Evolutionary conservation across 148 eudicot genomes (phyloP).

Genomic region (Cornus suecica): DNA sequence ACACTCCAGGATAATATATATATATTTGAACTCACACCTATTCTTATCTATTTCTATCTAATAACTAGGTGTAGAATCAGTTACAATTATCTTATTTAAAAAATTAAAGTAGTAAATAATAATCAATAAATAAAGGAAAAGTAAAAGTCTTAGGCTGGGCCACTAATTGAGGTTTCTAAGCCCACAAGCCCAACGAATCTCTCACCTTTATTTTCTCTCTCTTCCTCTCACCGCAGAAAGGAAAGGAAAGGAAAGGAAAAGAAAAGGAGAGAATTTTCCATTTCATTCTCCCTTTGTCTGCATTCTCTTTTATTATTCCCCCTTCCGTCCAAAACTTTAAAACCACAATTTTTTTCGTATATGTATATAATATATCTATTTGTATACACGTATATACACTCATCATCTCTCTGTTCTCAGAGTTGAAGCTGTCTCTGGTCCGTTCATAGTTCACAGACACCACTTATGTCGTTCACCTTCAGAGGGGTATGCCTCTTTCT

Average conservation of each 20-base stretch:
- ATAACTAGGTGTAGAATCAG: too few species aligned
- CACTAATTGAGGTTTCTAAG: too few species aligned
- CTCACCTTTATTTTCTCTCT: background rate
- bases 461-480: constrained; percentile 14
- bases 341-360: background rate
- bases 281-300: background rate
- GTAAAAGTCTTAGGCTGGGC: too few species aligned
- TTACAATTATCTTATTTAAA: too few species aligned
- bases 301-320: background rate
- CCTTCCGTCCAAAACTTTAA: constrained; percentile 4
- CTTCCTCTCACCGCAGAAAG: background rate
- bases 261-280: background rate
- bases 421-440: constrained; percentile 4
- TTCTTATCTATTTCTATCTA: too few species aligned
- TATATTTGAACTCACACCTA: too few species aligned
- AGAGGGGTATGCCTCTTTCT: constrained; percentile 14
- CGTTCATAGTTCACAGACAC: background rate
- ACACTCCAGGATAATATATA: too few species aligned
- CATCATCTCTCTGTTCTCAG: background rate
- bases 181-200: too few species aligned
- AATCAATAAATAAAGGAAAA: too few species aligned
- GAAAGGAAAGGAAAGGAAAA: background rate
- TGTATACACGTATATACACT: background rate
- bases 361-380: background rate
- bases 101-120: too few species aligned